These are phyloP conservation scores for Cylindrotheca closterium DNA, from an alignment of 108 stramenopile genomes.

Conservation along the genomic window DNA sequence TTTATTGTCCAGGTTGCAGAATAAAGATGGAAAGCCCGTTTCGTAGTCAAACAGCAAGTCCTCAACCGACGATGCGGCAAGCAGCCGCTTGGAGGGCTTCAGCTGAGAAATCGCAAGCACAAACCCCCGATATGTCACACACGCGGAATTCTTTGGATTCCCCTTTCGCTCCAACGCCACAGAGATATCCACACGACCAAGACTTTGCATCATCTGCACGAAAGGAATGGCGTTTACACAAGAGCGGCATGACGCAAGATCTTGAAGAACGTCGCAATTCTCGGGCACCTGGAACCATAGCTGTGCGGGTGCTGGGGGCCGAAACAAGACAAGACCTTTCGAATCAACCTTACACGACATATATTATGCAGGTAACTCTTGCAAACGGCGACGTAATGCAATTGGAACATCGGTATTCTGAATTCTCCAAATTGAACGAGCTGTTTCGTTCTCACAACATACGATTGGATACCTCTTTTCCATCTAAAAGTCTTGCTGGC, in stretches of 20 bases:
- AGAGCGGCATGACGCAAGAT: conserved; percentile 32
- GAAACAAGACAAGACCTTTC: conserved; percentile 46
- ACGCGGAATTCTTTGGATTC: neutral
- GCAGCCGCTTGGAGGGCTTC: conserved; percentile 10
- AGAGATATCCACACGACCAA: neutral
- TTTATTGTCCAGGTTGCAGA: too few species aligned
- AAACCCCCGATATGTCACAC: neutral
- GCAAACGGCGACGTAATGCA: conserved; percentile 17
- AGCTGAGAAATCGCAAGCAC: neutral
- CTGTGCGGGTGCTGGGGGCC: conserved; percentile 46
- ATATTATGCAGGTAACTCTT: conserved; percentile 41
- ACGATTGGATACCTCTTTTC: conserved; percentile 41
- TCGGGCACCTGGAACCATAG: conserved; percentile 18
- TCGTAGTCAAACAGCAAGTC: neutral
- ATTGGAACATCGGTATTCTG: conserved; percentile 67
- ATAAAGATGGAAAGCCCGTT: neutral
- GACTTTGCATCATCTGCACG: conserved; percentile 33
- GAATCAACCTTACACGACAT: conserved; percentile 45
- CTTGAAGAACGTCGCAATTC: conserved; percentile 37
- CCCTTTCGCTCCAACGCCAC: neutral
- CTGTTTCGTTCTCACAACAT: conserved; percentile 29
- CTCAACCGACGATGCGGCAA: conserved; percentile 10
- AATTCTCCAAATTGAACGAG: conserved; percentile 57
- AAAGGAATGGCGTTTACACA: conserved; percentile 50
- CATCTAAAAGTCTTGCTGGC: conserved; percentile 50